These are phyloP conservation scores for Yarrowia bubula DNA, from an alignment of 805 yeast genomes.

Conservation along the genomic window DNA sequence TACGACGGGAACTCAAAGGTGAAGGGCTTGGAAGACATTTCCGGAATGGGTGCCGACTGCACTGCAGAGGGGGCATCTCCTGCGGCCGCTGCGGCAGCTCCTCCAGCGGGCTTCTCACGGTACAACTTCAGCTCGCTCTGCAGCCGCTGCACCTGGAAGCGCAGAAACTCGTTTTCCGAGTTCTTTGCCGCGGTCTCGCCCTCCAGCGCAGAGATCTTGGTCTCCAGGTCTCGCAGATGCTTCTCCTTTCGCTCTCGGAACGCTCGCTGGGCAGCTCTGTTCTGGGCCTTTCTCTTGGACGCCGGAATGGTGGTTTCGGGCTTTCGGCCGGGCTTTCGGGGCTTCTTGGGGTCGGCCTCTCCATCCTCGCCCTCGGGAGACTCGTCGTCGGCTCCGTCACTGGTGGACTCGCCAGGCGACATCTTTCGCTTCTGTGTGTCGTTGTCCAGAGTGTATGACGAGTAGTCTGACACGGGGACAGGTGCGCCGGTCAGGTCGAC, in stretches of 20 bases:
- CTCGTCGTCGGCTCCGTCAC: conserved; percentile 22
- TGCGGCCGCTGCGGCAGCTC: not conserved
- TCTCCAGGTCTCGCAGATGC: conserved; percentile 81
- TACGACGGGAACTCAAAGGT: conserved; percentile 59
- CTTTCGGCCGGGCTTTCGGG: conserved; percentile 67
- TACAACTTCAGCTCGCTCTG: conserved; percentile 67
- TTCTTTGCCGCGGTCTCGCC: conserved; percentile 63
- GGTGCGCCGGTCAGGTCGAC: not conserved
- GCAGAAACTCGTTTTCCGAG: conserved; percentile 69
- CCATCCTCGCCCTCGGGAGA: conserved; percentile 16
- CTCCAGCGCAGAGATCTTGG: conserved; percentile 70
- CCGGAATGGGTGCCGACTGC: conserved; percentile 6
- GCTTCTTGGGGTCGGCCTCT: conserved; percentile 15
- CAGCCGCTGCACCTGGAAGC: conserved; percentile 72
- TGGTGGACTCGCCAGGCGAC: conserved; percentile 3
- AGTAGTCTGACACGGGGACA: not conserved
- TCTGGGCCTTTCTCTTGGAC: conserved; percentile 90
- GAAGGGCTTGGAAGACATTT: conserved; percentile 36
- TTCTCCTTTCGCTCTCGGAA: conserved; percentile 91
- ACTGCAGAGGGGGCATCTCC: conserved; percentile 28
- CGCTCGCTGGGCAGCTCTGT: conserved; percentile 98
- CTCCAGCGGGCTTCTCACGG: conserved; percentile 41
- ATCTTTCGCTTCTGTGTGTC: conserved; percentile 7
- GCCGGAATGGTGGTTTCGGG: conserved; percentile 76
- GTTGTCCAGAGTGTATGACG: conserved; percentile 1